Evolutionary conservation across 345 rosid species (phyloP).

Genomic region (Brassica nigra): DNA sequence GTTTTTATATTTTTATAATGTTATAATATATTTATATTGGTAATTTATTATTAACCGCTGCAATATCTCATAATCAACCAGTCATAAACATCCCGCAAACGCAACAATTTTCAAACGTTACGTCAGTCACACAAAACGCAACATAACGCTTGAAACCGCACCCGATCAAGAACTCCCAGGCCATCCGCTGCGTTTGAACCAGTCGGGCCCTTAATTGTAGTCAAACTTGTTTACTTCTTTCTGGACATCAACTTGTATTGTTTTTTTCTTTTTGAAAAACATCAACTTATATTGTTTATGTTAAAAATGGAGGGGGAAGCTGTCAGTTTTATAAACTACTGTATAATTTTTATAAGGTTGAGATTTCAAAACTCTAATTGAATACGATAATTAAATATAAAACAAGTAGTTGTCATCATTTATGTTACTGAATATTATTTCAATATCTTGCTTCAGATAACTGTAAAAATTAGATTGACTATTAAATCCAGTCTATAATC

Average conservation of each 20-base stretch:
- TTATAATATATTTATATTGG: too few relatives aligned
- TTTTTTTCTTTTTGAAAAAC: neutral
- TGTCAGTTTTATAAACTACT: neutral
- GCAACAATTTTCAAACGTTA: too few relatives aligned
- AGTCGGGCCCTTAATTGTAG: neutral
- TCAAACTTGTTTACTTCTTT: conserved; percentile 10
- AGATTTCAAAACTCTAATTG: conserved; percentile 6
- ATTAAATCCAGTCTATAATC: neutral
- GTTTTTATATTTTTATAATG: too few relatives aligned
- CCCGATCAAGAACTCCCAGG: too few relatives aligned
- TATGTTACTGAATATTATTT: neutral
- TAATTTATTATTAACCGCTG: too few relatives aligned
- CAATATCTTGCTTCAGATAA: too few relatives aligned
- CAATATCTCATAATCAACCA: too few relatives aligned
- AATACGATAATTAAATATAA: neutral
- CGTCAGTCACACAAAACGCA: too few relatives aligned
- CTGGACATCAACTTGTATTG: too few relatives aligned
- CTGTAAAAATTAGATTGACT: neutral
- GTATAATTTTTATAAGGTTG: neutral
- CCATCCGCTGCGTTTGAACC: too few relatives aligned
- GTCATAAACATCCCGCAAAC: too few relatives aligned
- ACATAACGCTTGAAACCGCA: too few relatives aligned
- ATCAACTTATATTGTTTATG: neutral
- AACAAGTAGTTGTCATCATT: neutral
- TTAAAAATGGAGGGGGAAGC: conserved; percentile 12